These are phyloP conservation scores for Boletus vinaceobasis DNA, from an alignment of 768 basidiomycete genomes.

Conservation along the genomic window DNA sequence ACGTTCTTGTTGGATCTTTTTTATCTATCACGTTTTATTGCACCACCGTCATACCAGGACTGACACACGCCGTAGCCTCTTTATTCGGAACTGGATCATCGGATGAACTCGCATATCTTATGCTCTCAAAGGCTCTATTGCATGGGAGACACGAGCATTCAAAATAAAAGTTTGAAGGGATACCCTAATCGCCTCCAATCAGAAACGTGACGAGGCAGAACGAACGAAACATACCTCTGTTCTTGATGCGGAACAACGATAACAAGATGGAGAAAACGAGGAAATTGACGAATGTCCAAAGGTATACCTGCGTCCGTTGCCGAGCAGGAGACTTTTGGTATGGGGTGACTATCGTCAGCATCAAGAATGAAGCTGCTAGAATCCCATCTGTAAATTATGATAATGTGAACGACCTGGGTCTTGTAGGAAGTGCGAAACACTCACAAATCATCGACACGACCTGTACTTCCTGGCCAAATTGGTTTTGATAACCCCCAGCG, in stretches of 20 bases:
- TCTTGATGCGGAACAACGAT: slow-evolving; percentile 87
- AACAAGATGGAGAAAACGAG: slow-evolving; percentile 85
- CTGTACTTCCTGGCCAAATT: slow-evolving; percentile 90
- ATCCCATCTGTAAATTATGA: slow-evolving; percentile 63
- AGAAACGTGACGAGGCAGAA: neutral
- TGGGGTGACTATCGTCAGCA: slow-evolving; percentile 80
- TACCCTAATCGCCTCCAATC: slow-evolving; percentile 48
- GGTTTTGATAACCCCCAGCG: slow-evolving; percentile 83
- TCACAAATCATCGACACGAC: slow-evolving; percentile 82
- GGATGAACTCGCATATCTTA: neutral
- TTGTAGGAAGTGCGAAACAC: slow-evolving; percentile 31
- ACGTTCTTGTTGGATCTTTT: slow-evolving; percentile 18
- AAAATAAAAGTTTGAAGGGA: slow-evolving; percentile 76
- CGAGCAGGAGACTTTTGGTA: slow-evolving; percentile 64
- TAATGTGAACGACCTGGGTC: neutral
- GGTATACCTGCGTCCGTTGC: slow-evolving; percentile 84
- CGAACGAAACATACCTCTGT: slow-evolving; percentile 55
- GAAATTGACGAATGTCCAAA: slow-evolving; percentile 81
- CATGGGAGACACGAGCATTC: slow-evolving; percentile 13
- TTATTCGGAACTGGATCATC: neutral
- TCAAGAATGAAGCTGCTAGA: slow-evolving; percentile 72
- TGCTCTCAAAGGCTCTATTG: neutral
- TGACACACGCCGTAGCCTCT: neutral
- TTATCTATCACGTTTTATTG: slow-evolving; percentile 22
- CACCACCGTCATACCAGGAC: neutral